Conservation (phyloP, 352 stramenopile species). For the Thraustochytrium sp. region DNA sequence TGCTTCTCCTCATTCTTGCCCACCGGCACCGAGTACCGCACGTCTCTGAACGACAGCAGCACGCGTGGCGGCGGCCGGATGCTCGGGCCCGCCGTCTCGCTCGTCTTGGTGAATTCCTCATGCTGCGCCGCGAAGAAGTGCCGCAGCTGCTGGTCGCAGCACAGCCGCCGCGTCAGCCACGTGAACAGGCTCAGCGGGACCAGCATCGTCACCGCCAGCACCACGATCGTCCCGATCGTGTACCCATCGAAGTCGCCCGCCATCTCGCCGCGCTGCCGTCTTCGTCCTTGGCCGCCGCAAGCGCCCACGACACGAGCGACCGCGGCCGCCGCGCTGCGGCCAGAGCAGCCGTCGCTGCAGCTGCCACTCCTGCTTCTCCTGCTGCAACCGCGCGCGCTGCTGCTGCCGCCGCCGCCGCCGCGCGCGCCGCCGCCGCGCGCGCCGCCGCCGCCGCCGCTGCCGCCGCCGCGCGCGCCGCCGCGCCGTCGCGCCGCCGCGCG, state of each 20-base stretch:
- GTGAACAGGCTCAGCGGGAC: background rate
- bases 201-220: conserved; percentile 11
- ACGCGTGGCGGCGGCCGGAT: background rate
- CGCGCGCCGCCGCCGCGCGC: too few relatives aligned
- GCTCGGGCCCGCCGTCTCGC: background rate
- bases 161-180: conserved; percentile 3
- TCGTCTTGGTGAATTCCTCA: background rate
- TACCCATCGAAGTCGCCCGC: background rate
- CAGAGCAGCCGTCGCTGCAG: too few relatives aligned
- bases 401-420: too few relatives aligned
- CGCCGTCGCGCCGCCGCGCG: too few relatives aligned
- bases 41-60: conserved; percentile 56
- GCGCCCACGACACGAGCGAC: too few relatives aligned
- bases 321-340: too few relatives aligned
- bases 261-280: too few relatives aligned
- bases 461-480: too few relatives aligned
- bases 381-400: too few relatives aligned
- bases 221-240: conserved; percentile 8
- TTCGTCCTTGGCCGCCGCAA: too few relatives aligned
- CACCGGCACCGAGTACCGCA: conserved; percentile 60
- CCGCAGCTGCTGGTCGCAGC: conserved; percentile 26
- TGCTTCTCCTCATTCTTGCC: conserved; percentile 51
- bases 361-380: too few relatives aligned
- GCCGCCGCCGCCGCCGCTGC: too few relatives aligned
- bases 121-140: background rate